Conservation (phyloP, 2,329 filamentous ascomycete species). For the Bertia moriformis region DNA sequence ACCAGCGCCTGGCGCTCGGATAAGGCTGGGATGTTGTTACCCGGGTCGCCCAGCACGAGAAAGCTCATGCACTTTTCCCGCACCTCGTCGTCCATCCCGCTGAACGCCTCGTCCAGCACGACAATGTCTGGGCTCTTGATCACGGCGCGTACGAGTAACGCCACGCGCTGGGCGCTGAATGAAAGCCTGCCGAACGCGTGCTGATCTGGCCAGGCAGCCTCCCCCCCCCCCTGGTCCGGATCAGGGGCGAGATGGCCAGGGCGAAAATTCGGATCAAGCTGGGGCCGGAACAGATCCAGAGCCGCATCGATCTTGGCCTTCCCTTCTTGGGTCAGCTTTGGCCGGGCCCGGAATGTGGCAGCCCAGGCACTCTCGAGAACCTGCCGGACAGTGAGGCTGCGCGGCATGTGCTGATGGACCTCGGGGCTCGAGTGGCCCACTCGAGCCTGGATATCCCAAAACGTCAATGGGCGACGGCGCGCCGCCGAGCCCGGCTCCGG, state of each 20-base stretch:
- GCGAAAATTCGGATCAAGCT: slow-evolving; percentile 45
- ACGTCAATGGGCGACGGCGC: slow-evolving; percentile 77
- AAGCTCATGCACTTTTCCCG: slow-evolving; percentile 80
- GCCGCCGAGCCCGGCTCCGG: no score
- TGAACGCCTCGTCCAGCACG: slow-evolving; percentile 77
- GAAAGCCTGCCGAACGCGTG: slow-evolving; percentile 59
- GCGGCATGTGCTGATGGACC: slow-evolving; percentile 84
- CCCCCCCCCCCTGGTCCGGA: slow-evolving; percentile 11
- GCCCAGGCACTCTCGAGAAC: slow-evolving; percentile 79
- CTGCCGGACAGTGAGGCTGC: slow-evolving; percentile 55
- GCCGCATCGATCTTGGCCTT: slow-evolving; percentile 49
- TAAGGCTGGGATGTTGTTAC: slow-evolving; percentile 43
- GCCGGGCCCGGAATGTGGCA: slow-evolving; percentile 65
- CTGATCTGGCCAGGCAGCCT: slow-evolving; percentile 48
- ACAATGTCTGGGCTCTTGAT: slow-evolving; percentile 71
- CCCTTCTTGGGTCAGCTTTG: slow-evolving; percentile 44
- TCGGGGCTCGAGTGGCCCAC: slow-evolving; percentile 91
- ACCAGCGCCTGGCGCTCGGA: slow-evolving; percentile 63
- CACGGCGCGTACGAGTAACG: slow-evolving; percentile 69
- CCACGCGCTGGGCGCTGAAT: slow-evolving; percentile 71
- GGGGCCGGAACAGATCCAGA: slow-evolving; percentile 63
- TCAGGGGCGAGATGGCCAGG: slow-evolving; percentile 9
- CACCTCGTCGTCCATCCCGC: slow-evolving; percentile 66
- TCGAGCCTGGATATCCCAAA: slow-evolving; percentile 81
- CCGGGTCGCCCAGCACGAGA: slow-evolving; percentile 44